Conservation (phyloP, 768 basidiomycete species). For the Lyophyllum shimeji region DNA sequence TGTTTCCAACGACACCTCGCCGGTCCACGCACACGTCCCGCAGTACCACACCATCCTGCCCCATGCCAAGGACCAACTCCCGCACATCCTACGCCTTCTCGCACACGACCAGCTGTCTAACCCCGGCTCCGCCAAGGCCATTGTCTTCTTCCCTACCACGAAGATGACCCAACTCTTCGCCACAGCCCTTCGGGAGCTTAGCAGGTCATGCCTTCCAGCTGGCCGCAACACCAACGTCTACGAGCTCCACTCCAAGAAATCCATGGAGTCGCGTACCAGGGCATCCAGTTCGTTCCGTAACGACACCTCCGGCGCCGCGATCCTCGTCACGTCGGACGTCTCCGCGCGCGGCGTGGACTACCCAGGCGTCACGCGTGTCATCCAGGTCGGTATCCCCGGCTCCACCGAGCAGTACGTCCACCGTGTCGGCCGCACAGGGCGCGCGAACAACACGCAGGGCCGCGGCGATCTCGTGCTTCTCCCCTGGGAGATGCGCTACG, state of each 20-base stretch:
- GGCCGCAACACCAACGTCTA: slow-evolving; percentile 54
- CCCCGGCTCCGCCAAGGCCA: slow-evolving; percentile 64
- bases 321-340: slow-evolving; percentile 86
- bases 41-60: slow-evolving; percentile 83
- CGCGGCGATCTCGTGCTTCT: slow-evolving; percentile 80
- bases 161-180: slow-evolving; percentile 80
- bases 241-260: slow-evolving; percentile 82
- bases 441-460: slow-evolving; percentile 58
- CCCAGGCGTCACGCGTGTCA: slow-evolving; percentile 83
- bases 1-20: slow-evolving; percentile 56
- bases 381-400: slow-evolving; percentile 84
- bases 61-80: slow-evolving; percentile 63
- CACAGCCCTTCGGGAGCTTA: slow-evolving; percentile 55
- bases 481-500: slow-evolving; percentile 76
- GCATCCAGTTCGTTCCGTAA: slow-evolving; percentile 63
- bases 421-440: slow-evolving; percentile 83
- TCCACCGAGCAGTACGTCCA: slow-evolving; percentile 77
- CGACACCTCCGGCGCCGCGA: slow-evolving; percentile 48
- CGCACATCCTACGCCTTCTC: slow-evolving; percentile 76
- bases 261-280: slow-evolving; percentile 54
- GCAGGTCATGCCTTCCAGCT: slow-evolving; percentile 45
- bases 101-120: slow-evolving; percentile 84
- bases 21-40: slow-evolving; percentile 72
- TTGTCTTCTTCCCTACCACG: slow-evolving; percentile 85
- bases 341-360: slow-evolving; percentile 91